Conservation (phyloP, 257 asterid genomes). For the Solanum boliviense region DNA sequence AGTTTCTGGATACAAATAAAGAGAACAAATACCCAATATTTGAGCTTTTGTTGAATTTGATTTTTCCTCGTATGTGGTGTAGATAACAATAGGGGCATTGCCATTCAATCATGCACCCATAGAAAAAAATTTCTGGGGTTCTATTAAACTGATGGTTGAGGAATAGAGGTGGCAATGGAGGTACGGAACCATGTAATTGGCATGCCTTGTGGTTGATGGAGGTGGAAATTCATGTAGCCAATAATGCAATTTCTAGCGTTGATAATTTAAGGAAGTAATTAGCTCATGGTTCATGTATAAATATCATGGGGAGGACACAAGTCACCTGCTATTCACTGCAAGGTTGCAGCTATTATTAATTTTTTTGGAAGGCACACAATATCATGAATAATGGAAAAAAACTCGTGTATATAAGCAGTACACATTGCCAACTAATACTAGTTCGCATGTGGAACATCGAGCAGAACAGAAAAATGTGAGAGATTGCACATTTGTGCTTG, state of each 20-base stretch:
- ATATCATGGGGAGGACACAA: neutral
- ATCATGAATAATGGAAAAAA: neutral
- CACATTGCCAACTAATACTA: neutral
- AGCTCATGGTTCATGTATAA: neutral
- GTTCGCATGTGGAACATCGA: neutral
- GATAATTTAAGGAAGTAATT: neutral
- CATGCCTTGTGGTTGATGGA: neutral
- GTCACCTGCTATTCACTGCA: neutral
- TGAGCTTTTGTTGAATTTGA: neutral
- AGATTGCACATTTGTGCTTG: neutral
- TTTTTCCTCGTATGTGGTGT: neutral
- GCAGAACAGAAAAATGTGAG: neutral
- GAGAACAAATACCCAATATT: neutral
- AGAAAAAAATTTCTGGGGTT: neutral
- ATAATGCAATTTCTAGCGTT: neutral
- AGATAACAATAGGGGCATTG: neutral
- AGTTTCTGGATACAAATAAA: neutral
- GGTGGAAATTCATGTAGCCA: neutral
- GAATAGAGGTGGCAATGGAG: neutral
- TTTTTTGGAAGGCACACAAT: neutral
- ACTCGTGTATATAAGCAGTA: neutral
- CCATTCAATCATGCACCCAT: neutral
- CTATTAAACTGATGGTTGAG: neutral
- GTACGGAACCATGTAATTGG: neutral
- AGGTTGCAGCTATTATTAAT: neutral